Evolutionary conservation across 73 alveolate species (phyloP).

Genomic region (Stentor roeselii): DNA sequence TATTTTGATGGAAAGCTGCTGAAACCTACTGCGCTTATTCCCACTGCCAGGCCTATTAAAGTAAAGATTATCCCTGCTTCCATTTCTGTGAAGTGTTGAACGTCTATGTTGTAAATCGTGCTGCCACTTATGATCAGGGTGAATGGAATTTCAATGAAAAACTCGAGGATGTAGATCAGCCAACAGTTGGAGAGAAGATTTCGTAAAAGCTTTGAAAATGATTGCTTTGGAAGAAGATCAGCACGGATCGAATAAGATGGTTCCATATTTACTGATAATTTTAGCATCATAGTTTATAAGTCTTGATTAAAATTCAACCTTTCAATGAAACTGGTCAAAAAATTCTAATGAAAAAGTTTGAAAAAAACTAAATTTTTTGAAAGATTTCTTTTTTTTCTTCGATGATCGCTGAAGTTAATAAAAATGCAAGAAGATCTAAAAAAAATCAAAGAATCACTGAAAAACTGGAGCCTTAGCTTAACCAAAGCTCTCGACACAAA

Average conservation of each 20-base stretch:
- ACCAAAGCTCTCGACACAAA: not conserved
- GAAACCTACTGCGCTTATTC: not conserved
- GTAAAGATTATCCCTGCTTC: not conserved
- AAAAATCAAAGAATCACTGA: not conserved
- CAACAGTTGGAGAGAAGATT: too few relatives aligned
- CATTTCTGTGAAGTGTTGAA: not conserved
- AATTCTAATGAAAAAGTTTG: too few relatives aligned
- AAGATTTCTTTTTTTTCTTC: too few relatives aligned
- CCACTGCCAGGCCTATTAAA: not conserved
- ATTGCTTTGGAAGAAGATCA: too few relatives aligned
- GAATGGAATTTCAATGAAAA: not conserved
- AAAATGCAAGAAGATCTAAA: slow-evolving; percentile 25
- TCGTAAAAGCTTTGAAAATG: too few relatives aligned
- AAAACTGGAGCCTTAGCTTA: not conserved
- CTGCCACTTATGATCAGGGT: not conserved
- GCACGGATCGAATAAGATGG: too few relatives aligned
- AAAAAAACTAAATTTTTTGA: too few relatives aligned
- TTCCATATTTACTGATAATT: too few relatives aligned
- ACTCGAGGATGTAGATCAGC: not conserved
- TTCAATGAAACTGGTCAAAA: too few relatives aligned
- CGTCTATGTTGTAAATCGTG: not conserved
- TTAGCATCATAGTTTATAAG: too few relatives aligned
- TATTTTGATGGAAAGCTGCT: not conserved
- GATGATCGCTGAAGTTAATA: too few relatives aligned
- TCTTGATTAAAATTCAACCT: too few relatives aligned